These are phyloP conservation scores for Dactylis glomerata DNA, from an alignment of 176 grass and related monocot species.

Conservation along the genomic window DNA sequence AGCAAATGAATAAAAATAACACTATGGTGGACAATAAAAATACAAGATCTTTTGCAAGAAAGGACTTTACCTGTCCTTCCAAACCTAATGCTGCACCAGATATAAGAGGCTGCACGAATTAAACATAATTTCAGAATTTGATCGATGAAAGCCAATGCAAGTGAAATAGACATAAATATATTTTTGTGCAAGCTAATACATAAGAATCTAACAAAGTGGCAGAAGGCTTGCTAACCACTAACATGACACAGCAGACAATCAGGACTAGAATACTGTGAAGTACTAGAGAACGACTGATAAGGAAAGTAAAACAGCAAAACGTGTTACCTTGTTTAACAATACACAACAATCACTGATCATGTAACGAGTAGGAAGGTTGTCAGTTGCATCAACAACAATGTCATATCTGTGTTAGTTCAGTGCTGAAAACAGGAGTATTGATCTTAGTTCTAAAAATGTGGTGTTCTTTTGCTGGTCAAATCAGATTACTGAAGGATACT, in stretches of 20 bases:
- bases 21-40: background rate
- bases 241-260: background rate
- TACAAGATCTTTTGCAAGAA: slow-evolving; percentile 23
- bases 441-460: background rate
- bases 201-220: background rate
- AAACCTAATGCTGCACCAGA: slow-evolving; percentile 89
- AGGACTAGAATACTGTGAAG: background rate
- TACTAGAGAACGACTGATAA: background rate
- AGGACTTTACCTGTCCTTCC: slow-evolving; percentile 76
- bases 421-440: slow-evolving; percentile 43
- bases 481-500: slow-evolving; percentile 65
- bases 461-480: background rate
- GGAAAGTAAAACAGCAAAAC: background rate
- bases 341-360: slow-evolving; percentile 98
- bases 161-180: slow-evolving; percentile 2
- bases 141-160: background rate
- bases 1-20: slow-evolving; percentile 27
- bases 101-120: slow-evolving; percentile 71
- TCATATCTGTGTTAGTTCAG: slow-evolving; percentile 74
- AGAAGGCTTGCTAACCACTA: background rate
- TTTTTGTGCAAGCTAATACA: background rate
- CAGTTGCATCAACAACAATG: slow-evolving; percentile 89
- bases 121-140: slow-evolving; percentile 6
- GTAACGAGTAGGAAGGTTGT: slow-evolving; percentile 90
- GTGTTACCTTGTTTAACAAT: slow-evolving; percentile 72